phyloP scores from a whole-genome alignment of 2,329 filamentous ascomycete species.

The Pseudocercospora crystallina region DNA sequence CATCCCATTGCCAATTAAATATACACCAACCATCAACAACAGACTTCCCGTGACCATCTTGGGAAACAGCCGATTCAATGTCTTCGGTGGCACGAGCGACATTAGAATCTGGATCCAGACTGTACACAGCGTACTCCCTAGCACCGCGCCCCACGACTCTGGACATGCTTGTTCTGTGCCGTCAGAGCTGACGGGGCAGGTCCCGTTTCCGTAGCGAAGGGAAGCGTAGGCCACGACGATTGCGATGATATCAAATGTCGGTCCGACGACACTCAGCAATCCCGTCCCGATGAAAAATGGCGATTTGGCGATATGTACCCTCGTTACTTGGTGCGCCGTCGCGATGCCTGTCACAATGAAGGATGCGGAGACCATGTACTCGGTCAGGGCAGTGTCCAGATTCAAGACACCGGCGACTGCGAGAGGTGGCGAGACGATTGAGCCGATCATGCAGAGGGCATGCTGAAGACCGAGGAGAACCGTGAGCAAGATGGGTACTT shows the following conservation, averaged over 20 bases:
- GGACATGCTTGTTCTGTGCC: slow-evolving; percentile 10
- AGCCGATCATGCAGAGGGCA: slow-evolving; percentile 13
- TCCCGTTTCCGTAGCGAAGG: slow-evolving; percentile 6
- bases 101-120: slow-evolving; percentile 12
- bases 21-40: slow-evolving; percentile 10
- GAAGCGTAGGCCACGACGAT: slow-evolving; percentile 5
- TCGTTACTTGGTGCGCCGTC: slow-evolving; percentile 11
- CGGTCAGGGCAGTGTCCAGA: slow-evolving; percentile 1
- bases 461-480: slow-evolving; percentile 12
- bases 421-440: slow-evolving; percentile 8
- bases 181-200: slow-evolving; percentile 2
- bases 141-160: slow-evolving; percentile 7
- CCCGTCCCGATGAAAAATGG: slow-evolving; percentile 14
- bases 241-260: slow-evolving; percentile 13
- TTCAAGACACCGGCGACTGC: slow-evolving; percentile 9
- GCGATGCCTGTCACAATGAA: slow-evolving; percentile 14
- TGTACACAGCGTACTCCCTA: slow-evolving; percentile 13
- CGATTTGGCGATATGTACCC: slow-evolving; percentile 7
- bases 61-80: slow-evolving; percentile 10
- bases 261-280: slow-evolving; percentile 8
- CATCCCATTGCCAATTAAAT: slow-evolving; percentile 12
- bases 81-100: slow-evolving; percentile 10
- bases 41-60: slow-evolving; percentile 12
- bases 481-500: slow-evolving; percentile 13
- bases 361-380: slow-evolving; percentile 12